A percentile compares a stretch with the other conserved stretches of the same genome.
Evolutionary conservation across 2,329 filamentous ascomycete species (phyloP).

Genomic region (Ophiostoma piceae): DNA sequence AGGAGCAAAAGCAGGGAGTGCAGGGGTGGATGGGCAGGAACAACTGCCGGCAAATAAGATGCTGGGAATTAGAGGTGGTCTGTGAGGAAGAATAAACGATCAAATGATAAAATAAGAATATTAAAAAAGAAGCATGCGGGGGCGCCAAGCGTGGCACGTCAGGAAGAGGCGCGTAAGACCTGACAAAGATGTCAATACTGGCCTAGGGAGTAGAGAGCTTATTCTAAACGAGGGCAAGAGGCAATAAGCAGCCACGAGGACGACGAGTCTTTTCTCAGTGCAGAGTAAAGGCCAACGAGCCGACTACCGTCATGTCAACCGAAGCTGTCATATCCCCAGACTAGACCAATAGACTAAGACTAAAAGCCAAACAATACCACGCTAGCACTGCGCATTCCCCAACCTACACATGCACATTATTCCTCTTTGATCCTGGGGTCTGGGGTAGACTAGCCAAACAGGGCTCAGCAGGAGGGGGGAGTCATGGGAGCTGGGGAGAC

Average conservation of each 20-base stretch:
- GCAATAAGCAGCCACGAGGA: background rate
- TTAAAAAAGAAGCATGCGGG: background rate
- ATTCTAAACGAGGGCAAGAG: background rate
- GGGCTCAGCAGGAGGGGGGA: background rate
- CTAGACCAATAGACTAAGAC: background rate
- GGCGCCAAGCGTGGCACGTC: conserved; percentile 11
- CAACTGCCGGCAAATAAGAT: conserved; percentile 18
- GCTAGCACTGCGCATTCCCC: conserved; percentile 10
- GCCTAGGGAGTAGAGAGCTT: no score
- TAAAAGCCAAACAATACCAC: background rate
- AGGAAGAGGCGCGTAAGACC: conserved; percentile 1
- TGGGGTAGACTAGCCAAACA: conserved; percentile 6
- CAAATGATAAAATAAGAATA: background rate
- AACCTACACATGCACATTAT: background rate
- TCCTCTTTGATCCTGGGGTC: conserved; percentile 8
- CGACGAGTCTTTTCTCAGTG: background rate
- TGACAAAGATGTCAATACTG: background rate
- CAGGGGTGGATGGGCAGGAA: background rate
- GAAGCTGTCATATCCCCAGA: background rate
- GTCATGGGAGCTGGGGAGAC: background rate
- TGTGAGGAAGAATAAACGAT: background rate
- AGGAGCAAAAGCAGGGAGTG: background rate
- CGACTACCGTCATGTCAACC: conserved; percentile 7
- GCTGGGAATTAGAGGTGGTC: conserved; percentile 9
- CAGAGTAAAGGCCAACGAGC: background rate